These are phyloP conservation scores for Sporothrix inflata DNA, from an alignment of 2,329 filamentous ascomycete genomes.

Conservation along the genomic window DNA sequence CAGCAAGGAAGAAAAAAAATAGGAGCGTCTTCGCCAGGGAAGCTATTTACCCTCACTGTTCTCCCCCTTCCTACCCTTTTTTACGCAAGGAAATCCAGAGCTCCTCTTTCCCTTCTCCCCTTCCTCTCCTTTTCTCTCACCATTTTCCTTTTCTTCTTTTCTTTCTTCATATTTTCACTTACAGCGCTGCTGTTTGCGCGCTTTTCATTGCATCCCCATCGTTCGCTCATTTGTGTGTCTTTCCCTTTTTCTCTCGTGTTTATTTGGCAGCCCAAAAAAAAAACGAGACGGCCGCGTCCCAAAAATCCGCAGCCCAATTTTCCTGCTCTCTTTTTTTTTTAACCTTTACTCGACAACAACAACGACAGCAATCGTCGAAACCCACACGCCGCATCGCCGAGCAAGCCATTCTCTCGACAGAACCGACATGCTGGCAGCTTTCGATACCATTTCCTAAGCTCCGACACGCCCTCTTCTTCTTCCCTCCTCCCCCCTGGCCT, in stretches of 20 bases:
- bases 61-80: neutral
- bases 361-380: conserved; percentile 3
- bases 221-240: neutral
- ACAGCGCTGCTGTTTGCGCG: conserved; percentile 6
- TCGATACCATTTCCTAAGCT: conserved; percentile 1
- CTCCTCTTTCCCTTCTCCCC: neutral
- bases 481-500: neutral
- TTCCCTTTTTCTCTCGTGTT: neutral
- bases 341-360: conserved; percentile 13
- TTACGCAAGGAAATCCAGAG: neutral
- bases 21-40: neutral
- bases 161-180: neutral
- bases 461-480: neutral
- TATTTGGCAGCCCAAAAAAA: neutral
- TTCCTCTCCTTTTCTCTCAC: neutral
- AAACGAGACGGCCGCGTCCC: conserved; percentile 5
- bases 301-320: conserved; percentile 15
- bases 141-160: neutral
- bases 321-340: neutral
- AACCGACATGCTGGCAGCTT: conserved; percentile 19
- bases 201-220: neutral
- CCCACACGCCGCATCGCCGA: neutral
- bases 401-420: neutral
- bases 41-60: conserved; percentile 23
- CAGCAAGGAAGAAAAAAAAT: neutral